Base-by-base conservation (phyloP, 2,329 filamentous ascomycete species). In the Penicillium italicum region DNA sequence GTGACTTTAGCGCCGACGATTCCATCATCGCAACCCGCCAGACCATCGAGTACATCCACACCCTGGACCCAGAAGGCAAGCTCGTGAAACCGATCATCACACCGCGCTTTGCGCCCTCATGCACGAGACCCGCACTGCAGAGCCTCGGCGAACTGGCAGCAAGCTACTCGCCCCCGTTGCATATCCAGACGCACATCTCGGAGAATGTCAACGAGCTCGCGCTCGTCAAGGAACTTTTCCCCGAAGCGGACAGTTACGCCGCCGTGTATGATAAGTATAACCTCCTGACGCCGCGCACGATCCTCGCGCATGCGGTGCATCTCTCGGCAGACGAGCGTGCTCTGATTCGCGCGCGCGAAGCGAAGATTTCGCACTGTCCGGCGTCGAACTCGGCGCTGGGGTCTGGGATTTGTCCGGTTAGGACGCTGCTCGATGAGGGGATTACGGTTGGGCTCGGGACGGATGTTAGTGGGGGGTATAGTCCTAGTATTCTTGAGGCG, bases 401-500 rank as follows among this genome's bases (percentile, higher is more conserved):
- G 1, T 90, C 85, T 30, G 94, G 94, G 0, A 82, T 86, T 46
- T 89, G 90, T 9, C 85, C 84, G 4, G 87, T 99, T 2, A 81
- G 93, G 18, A 82, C 82, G 73, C 71, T 96, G 63, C 79, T 96
- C 50, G 82, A 91, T 22, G 80, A 82, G 50, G 91, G 90, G 0
- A 80, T 97, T 43, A 85, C 83, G 0, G 85, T 97, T 6, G 93
- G 94, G 0, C 76, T 99, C 0, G 94, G 94, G 0, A 97, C 93
- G 0, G 94, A 99, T 72, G 85, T 97, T 55, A 89, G 85, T 64
- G 94, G 93, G 3, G 94, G 94, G 0, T 97, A 93, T 71, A 89
- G 85, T 53, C 82, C 90, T 0, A 90, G 85, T 58, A 83, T 97
- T 10, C 81, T 97, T 0, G 89, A 94, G 62, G 86, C 90, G n/a